Evolutionary conservation across 176 grass and related monocot genomes (phyloP), one percentile per base, ranked within the genome.

Genomic region (Dendrocalamus sinicus): DNA sequence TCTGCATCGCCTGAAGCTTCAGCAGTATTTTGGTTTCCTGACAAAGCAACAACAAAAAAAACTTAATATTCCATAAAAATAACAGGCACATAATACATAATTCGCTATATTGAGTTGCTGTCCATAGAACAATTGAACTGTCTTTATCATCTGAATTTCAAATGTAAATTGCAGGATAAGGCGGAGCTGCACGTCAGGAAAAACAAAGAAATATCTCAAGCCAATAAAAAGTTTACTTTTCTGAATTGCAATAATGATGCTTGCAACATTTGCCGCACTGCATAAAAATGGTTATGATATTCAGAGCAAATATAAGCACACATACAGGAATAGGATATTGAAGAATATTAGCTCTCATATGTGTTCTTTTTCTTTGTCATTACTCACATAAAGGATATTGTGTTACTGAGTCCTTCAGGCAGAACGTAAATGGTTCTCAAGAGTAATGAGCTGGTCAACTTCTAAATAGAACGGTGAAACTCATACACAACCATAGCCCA

Each of bases 1-100:
- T 95, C 91, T 65, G 86, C 83, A 74, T 95, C 91, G 43, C 51
- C 86, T 76, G 86, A 90, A 87, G 81, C 91, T 95, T 94, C 93
- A 77, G 76, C 30, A 53, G 81, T 28, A 86, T 67, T 89, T 80
- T 89, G 86, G 20, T 57, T 91, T 89, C 93, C 96, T 98, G 83
- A 83, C 19, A 92, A 70, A 94, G 61, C 52, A 46, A 68, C 54
- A 85, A 71, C 3, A 45, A 80, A 54, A 30, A 72, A 53, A 60
- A 19, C 16, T 44, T 67, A 79, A 81, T 71, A 66, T 14, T 82
- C 46, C 28, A 54, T 24, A 63, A 50, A 39, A 57, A 78, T 6
- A 62, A 60, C 11, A 84, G 47, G 39, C 20, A 80, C 37, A 57
- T 9, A 58, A 81, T 58, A 81, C 37, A 53, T 23, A 62, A 67